Percentiles rank a stretch among this genome's conserved stretches.
Conservation (phyloP, 768 basidiomycete species). For the Podaxis rugospora region DNA sequence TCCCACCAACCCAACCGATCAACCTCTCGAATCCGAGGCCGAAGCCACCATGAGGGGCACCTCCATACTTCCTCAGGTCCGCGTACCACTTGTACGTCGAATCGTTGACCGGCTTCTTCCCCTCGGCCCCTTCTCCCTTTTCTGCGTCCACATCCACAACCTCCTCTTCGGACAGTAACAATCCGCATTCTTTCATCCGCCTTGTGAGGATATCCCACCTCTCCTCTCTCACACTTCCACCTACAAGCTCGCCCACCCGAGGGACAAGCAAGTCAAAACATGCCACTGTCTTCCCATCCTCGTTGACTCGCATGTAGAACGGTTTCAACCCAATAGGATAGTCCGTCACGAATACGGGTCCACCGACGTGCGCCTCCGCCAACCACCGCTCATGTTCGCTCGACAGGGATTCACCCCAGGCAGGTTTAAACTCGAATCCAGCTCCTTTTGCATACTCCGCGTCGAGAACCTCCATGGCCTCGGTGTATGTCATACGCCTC, state of each 20-base stretch:
- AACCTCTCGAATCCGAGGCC: slow-evolving; percentile 95
- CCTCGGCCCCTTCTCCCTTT: slow-evolving; percentile 6
- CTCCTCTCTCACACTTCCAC: slow-evolving; percentile 89
- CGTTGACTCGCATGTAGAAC: slow-evolving; percentile 90
- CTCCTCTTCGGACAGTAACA: slow-evolving; percentile 26
- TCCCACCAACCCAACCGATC: slow-evolving; percentile 80
- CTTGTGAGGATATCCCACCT: slow-evolving; percentile 45
- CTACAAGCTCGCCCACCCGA: slow-evolving; percentile 81
- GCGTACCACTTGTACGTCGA: slow-evolving; percentile 62
- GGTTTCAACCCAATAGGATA: slow-evolving; percentile 85
- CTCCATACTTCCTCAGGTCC: slow-evolving; percentile 80
- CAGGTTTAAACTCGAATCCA: slow-evolving; percentile 52
- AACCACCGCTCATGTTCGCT: slow-evolving; percentile 95
- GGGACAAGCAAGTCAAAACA: slow-evolving; percentile 96
- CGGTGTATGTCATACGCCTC: slow-evolving; percentile 72
- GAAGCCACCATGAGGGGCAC: slow-evolving; percentile 91
- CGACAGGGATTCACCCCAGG: slow-evolving; percentile 69
- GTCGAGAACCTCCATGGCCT: slow-evolving; percentile 60
- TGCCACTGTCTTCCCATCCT: slow-evolving; percentile 51
- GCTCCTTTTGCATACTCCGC: slow-evolving; percentile 26
- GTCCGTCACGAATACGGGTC: slow-evolving; percentile 89
- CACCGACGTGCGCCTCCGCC: slow-evolving; percentile 58
- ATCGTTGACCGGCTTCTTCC: slow-evolving; percentile 8
- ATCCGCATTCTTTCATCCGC: slow-evolving; percentile 40
- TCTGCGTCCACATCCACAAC: neutral